Evolutionary conservation across 164 flowering plant species (phyloP).

Genomic region (Aristolochia contorta): DNA sequence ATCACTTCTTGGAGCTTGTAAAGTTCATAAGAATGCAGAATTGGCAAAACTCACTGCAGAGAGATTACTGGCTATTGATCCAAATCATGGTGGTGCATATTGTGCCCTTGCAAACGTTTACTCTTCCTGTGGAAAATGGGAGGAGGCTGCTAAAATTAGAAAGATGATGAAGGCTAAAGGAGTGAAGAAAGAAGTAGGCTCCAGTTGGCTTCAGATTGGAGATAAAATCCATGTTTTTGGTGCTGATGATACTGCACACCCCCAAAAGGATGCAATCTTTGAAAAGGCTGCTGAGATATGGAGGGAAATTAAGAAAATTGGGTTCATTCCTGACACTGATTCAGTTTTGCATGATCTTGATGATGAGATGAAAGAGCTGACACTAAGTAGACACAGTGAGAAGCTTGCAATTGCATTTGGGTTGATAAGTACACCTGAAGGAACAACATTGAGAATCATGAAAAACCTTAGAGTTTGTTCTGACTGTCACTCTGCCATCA

Average conservation of each 20-base stretch:
- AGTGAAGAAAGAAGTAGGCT: conserved; percentile 74
- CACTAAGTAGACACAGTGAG: conserved; percentile 74
- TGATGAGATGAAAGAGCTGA: conserved; percentile 65
- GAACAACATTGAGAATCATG: conserved; percentile 67
- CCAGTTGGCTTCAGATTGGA: conserved; percentile 68
- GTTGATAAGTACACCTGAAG: conserved; percentile 61
- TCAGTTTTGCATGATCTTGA: conserved; percentile 82
- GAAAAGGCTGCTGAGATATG: conserved; percentile 43
- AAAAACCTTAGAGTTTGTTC: conserved; percentile 85
- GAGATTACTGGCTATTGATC: conserved; percentile 53
- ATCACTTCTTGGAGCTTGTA: conserved; percentile 75
- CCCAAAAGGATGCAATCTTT: conserved; percentile 55
- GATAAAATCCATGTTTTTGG: conserved; percentile 64
- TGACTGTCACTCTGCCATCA: conserved; percentile 86
- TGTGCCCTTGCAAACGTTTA: conserved; percentile 66
- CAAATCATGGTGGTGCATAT: conserved; percentile 74
- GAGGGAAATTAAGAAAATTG: conserved; percentile 67
- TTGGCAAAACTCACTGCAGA: conserved; percentile 67
- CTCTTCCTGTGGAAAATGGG: conserved; percentile 65
- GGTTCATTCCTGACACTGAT: conserved; percentile 66
- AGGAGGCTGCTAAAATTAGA: conserved; percentile 54
- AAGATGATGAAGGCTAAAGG: conserved; percentile 64
- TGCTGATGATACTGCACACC: conserved; percentile 59
- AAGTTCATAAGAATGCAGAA: conserved; percentile 49
- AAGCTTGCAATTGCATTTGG: conserved; percentile 89